These are phyloP conservation scores for Fusarium nurragi DNA, from an alignment of 2,329 filamentous ascomycete species.

Conservation along the genomic window DNA sequence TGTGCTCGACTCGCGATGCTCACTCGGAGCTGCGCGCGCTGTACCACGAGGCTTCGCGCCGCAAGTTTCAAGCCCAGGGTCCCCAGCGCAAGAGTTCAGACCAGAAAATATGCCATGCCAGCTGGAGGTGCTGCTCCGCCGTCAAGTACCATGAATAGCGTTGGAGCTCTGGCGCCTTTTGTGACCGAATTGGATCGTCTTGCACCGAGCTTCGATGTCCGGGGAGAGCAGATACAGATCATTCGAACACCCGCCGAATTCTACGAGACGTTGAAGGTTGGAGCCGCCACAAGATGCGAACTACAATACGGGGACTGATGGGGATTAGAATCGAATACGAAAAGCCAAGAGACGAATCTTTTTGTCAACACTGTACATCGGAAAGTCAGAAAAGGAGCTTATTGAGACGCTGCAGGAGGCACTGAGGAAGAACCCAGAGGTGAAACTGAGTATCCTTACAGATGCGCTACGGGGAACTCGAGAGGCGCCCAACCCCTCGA, in stretches of 20 bases:
- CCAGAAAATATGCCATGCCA: constrained; percentile 54
- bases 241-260: constrained; percentile 86
- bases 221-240: constrained; percentile 82
- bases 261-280: constrained; percentile 87
- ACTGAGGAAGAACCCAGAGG: constrained; percentile 75
- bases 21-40: constrained; percentile 49
- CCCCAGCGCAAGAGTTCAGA: constrained; percentile 48
- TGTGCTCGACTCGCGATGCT: constrained; percentile 44
- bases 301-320: constrained; percentile 21
- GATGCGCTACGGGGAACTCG: constrained; percentile 91
- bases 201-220: constrained; percentile 88
- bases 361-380: constrained; percentile 96
- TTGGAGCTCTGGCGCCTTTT: constrained; percentile 63
- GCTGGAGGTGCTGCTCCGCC: constrained; percentile 44
- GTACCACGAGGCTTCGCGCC: constrained; percentile 42
- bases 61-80: constrained; percentile 37
- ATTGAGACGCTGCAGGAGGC: constrained; percentile 81
- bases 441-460: constrained; percentile 88
- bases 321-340: constrained; percentile 76
- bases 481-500: constrained; percentile 86
- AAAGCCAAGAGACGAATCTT: constrained; percentile 83
- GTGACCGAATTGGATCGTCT: constrained; percentile 83
- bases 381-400: constrained; percentile 89
- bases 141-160: constrained; percentile 29
- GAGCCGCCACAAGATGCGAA: background rate